phyloP scores from a whole-genome alignment of 495 filamentous ascomycete genomes.

The Xylaria flabelliformis region DNA sequence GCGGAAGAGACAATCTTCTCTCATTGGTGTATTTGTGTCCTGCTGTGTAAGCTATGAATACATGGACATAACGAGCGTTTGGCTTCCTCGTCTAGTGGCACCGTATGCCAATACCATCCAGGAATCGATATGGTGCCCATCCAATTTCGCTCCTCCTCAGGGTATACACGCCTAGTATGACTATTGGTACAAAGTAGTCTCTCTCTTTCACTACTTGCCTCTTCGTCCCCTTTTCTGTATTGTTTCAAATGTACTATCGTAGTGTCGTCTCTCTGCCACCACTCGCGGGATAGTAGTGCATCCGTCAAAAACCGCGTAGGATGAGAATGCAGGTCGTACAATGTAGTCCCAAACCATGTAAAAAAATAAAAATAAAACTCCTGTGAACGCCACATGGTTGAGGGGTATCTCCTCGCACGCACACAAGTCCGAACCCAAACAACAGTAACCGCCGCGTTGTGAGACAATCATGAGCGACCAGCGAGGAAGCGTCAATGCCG shows the following conservation, averaged over 20 bases:
- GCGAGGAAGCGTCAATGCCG: conserved; percentile 37
- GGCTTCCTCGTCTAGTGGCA: conserved; percentile 5
- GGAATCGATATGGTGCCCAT: conserved; percentile 18
- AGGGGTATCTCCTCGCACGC: conserved; percentile 44
- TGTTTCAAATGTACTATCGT: conserved; percentile 29
- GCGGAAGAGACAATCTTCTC: not conserved
- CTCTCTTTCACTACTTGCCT: conserved; percentile 30
- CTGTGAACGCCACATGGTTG: conserved; percentile 40
- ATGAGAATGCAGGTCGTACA: conserved; percentile 27
- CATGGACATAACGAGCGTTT: conserved; percentile 21
- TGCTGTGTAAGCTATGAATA: conserved; percentile 21
- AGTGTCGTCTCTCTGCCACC: conserved; percentile 19
- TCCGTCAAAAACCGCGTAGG: conserved; percentile 34
- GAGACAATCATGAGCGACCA: conserved; percentile 39
- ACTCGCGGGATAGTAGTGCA: conserved; percentile 18
- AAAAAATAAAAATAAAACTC: conserved; percentile 19
- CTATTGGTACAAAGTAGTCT: conserved; percentile 43
- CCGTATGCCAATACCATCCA: not conserved
- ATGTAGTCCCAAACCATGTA: conserved; percentile 30
- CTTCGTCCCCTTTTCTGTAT: conserved; percentile 26
- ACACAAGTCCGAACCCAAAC: conserved; percentile 30
- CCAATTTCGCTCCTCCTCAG: conserved; percentile 33
- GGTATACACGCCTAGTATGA: conserved; percentile 42
- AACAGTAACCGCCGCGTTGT: conserved; percentile 31
- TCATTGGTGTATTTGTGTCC: not conserved